Evolutionary conservation across 106 monocot species (phyloP), one percentile per base, ranked within the genome.

Genomic region (Acorus gramineus): DNA sequence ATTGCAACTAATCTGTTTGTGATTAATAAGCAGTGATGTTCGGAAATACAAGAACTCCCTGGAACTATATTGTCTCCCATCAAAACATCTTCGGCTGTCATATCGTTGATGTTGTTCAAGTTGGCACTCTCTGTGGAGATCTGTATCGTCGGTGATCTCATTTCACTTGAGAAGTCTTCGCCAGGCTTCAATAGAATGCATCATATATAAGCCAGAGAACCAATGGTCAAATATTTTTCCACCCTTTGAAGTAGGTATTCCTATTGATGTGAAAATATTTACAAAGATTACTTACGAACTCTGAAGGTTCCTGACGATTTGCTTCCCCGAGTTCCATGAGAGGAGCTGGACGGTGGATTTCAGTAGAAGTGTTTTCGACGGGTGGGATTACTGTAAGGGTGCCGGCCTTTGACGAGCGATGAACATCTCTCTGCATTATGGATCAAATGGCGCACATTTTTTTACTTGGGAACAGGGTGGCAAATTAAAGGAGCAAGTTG

Each of bases 321-420:
- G 69, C 28, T 59, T 44, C 64, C 28, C 49, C 60, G 6, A 85
- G 69, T 44, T 84, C 77, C 72, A 95, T 52, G 7, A 90, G 76
- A 2, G 57, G 78, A 14, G 66, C 73, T 47, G 90, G 91, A 64
- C 83, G 90, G 46, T 73, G 59, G 3, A 87, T 56, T 58, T 82
- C 70, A 57, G 57, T 63, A 50, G 77, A 47, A 56, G 66, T 81
- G 11, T 49, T 60, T 2, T 85, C 75, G 6, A 85, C 55, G 6
- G 79, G 82, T 44, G 91, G 91, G 56, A 87, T 61, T 7, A 79
- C 79, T 87, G 87, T 78, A 51, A 82, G 78, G 44, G 53, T 53
- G 54, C 65, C 61, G 49, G 85, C 57, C 55, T 80, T 85, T 42
- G 56, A 71, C 2, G 74, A 76, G 42, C 11, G 68, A 44, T n/a